phyloP scores from a whole-genome alignment of 164 flowering plant genomes.

The Magnolia officinalis region DNA sequence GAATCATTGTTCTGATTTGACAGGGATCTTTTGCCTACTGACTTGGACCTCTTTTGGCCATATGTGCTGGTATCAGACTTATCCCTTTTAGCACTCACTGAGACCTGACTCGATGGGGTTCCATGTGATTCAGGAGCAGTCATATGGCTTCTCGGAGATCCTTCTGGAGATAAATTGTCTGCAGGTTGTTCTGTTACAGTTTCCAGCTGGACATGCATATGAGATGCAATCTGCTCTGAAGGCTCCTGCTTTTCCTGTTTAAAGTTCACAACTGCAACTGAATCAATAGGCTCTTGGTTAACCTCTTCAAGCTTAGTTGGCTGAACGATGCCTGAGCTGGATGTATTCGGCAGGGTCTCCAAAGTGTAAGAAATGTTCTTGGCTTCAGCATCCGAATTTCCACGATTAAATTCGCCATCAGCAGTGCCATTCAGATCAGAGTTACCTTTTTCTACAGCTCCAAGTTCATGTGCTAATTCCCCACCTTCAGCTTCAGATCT shows the following conservation, averaged over 20 bases:
- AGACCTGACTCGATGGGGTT: constrained; percentile 78
- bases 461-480: background rate
- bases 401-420: constrained; percentile 8
- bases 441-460: constrained; percentile 2
- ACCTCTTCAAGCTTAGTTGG: constrained; percentile 27
- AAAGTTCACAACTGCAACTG: constrained; percentile 19
- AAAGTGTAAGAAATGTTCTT: constrained; percentile 13
- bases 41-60: constrained; percentile 32
- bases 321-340: constrained; percentile 21
- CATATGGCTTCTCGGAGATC: constrained; percentile 62
- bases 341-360: constrained; percentile 12
- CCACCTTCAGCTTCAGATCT: constrained; percentile 32
- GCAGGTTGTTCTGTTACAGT: constrained; percentile 25
- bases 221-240: constrained; percentile 26
- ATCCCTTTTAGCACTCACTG: constrained; percentile 42
- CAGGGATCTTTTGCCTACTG: constrained; percentile 50
- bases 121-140: constrained; percentile 64
- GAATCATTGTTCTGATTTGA: constrained; percentile 41
- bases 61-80: constrained; percentile 40
- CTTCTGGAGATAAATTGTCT: constrained; percentile 49
- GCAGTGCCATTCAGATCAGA: constrained; percentile 6
- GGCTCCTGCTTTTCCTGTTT: constrained; percentile 22
- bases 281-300: constrained; percentile 16
- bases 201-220: constrained; percentile 28
- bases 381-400: constrained; percentile 16